These are phyloP conservation scores for Hanseniaspora lachancei DNA, from an alignment of 805 yeast species.

Conservation along the genomic window DNA sequence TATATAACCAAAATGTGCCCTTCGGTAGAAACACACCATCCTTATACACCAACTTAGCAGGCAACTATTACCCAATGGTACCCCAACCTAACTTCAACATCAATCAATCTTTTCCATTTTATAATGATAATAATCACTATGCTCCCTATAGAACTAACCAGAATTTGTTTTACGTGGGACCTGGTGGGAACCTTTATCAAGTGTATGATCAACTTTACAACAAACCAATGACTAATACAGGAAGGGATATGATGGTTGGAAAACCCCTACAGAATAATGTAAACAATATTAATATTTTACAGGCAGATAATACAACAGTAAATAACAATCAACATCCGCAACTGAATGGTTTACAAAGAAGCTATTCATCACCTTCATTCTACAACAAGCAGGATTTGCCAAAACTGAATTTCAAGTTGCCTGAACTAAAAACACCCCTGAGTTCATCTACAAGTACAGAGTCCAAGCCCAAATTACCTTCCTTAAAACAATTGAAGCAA, in stretches of 20 bases:
- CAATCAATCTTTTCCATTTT: background rate
- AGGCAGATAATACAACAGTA: background rate
- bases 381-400: background rate
- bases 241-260: background rate
- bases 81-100: background rate
- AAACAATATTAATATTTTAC: background rate
- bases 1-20: background rate
- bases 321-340: too few species aligned
- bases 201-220: background rate
- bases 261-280: background rate
- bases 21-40: background rate
- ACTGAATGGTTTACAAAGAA: background rate
- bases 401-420: background rate
- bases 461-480: background rate
- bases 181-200: background rate
- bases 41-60: background rate
- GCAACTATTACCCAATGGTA: background rate
- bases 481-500: background rate
- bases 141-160: background rate
- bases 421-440: background rate
- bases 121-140: background rate
- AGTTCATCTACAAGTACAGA: too few species aligned
- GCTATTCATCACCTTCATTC: background rate
- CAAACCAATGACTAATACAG: background rate
- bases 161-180: background rate